phyloP scores from a whole-genome alignment of 2,329 filamentous ascomycete genomes.

The Proliferodiscus dingleyae region DNA sequence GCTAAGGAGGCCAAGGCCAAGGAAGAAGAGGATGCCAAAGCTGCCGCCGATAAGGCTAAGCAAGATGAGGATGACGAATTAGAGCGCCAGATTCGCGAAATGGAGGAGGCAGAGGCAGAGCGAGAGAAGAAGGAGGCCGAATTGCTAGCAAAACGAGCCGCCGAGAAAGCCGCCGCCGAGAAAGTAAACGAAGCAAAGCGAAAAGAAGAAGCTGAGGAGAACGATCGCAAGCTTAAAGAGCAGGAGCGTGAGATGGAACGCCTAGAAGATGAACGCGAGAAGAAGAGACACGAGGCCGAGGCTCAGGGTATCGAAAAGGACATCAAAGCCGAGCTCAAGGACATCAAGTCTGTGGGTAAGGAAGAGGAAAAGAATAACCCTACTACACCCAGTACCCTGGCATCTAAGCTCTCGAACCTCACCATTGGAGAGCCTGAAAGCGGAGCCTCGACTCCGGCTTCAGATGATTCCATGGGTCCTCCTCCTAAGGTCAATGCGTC shows the following conservation, averaged over 20 bases:
- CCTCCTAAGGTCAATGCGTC: slow-evolving; percentile 50
- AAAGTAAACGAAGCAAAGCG: slow-evolving; percentile 42
- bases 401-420: slow-evolving; percentile 47
- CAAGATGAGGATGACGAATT: slow-evolving; percentile 50
- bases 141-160: slow-evolving; percentile 26
- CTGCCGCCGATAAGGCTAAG: slow-evolving; percentile 30
- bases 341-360: slow-evolving; percentile 3
- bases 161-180: slow-evolving; percentile 35
- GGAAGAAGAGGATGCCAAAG: slow-evolving; percentile 30
- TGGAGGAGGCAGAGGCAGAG: slow-evolving; percentile 38
- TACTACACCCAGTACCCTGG: slow-evolving; percentile 29
- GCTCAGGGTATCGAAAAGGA: slow-evolving; percentile 7
- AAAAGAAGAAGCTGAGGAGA: slow-evolving; percentile 47
- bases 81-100: slow-evolving; percentile 57
- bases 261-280: slow-evolving; percentile 65
- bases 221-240: slow-evolving; percentile 63
- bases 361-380: slow-evolving; percentile 25
- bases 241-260: slow-evolving; percentile 69
- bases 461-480: slow-evolving; percentile 41
- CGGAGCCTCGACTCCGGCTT: slow-evolving; percentile 38
- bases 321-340: slow-evolving; percentile 6
- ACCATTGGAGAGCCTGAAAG: slow-evolving; percentile 42
- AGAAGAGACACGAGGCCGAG: slow-evolving; percentile 46
- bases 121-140: slow-evolving; percentile 34
- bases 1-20: slow-evolving; percentile 33